Evolutionary conservation across 139 green algal genomes (phyloP).

Genomic region (Tetraselmis chui): DNA sequence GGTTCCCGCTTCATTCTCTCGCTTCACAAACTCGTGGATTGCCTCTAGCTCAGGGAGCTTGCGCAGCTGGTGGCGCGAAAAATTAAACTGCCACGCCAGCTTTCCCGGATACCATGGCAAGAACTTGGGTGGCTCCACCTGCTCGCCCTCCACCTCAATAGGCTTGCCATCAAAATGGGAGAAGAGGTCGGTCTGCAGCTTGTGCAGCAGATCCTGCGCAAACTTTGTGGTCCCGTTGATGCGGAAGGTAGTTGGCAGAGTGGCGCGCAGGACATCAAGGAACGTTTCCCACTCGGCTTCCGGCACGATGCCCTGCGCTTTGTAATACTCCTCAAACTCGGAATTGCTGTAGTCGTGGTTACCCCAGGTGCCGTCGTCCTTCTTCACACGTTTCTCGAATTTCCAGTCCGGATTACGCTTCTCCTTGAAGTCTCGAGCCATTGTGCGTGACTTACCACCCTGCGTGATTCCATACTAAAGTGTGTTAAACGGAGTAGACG

Average conservation of each 20-base stretch:
- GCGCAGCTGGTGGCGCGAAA: slow-evolving; percentile 78
- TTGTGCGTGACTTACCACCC: slow-evolving; percentile 20
- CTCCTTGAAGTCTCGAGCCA: slow-evolving; percentile 32
- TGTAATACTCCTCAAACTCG: slow-evolving; percentile 64
- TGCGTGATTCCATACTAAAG: no score
- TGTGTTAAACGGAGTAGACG: no score
- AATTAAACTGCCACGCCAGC: slow-evolving; percentile 89
- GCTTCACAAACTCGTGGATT: slow-evolving; percentile 76
- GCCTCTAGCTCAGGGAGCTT: slow-evolving; percentile 58
- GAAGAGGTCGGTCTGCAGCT: slow-evolving; percentile 70
- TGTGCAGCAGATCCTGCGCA: slow-evolving; percentile 62
- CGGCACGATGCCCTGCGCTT: slow-evolving; percentile 57
- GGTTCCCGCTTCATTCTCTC: slow-evolving; percentile 72
- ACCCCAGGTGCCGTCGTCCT: background rate
- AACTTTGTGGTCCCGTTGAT: slow-evolving; percentile 91
- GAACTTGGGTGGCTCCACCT: slow-evolving; percentile 49
- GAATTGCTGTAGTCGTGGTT: slow-evolving; percentile 25
- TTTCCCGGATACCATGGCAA: slow-evolving; percentile 92
- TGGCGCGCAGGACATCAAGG: slow-evolving; percentile 55
- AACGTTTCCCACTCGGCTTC: slow-evolving; percentile 87
- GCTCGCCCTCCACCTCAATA: slow-evolving; percentile 35
- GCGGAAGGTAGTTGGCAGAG: slow-evolving; percentile 90
- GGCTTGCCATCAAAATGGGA: slow-evolving; percentile 28
- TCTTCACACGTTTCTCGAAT: slow-evolving; percentile 20
- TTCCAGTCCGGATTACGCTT: slow-evolving; percentile 21